Evolutionary conservation across 2,329 filamentous ascomycete species (phyloP), one percentile per base, ranked within the genome.

Genomic region (Botrytis hyacinthi): DNA sequence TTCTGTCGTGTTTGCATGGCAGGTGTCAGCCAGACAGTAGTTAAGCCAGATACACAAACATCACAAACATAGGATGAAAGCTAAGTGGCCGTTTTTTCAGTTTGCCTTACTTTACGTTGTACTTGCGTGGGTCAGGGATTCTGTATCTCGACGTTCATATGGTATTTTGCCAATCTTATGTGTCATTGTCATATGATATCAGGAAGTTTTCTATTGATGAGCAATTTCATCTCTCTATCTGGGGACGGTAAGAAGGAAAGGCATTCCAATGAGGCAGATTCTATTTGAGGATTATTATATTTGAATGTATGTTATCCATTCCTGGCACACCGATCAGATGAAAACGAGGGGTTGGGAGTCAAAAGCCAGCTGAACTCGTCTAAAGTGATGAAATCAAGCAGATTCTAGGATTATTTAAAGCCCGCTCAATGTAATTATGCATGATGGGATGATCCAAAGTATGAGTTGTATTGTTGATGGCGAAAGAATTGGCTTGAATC

Each of bases 171-270:
- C 70, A 72, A 67, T 51, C 61, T 72, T 59, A 67, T 72, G 60
- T 67, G 70, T 67, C 61, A 72, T 72, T 71, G 26, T 42, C 59
- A 71, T 57, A 57, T 72, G 70, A 35, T 66, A 44, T 72, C n/a
- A 51, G 46, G 9, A 46, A 46, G 35, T 35, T 42, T 37, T 59
- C 46, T 32, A 57, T 20, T 37, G 61, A 67, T 72, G 61, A 67
- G 61, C 46, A 29, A 59, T 72, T 59, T 57, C 37, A 67, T 51
- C 42, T 29, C 16, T 65, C n/a, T 42, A 59, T n/a, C 29, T 20
- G 22, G 18, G 59, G 32, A 32, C 2, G 22, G 32, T 42, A n/a
- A 57, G 70, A 57, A 16, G 70, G 61, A 72, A 67, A 72, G 70
- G 70, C 61, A 72, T 54, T 57, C 29, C 37, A 72, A 29, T 59